Conservation (phyloP, 176 grass and related monocot genomes). For the Thinopyrum elongatum region DNA sequence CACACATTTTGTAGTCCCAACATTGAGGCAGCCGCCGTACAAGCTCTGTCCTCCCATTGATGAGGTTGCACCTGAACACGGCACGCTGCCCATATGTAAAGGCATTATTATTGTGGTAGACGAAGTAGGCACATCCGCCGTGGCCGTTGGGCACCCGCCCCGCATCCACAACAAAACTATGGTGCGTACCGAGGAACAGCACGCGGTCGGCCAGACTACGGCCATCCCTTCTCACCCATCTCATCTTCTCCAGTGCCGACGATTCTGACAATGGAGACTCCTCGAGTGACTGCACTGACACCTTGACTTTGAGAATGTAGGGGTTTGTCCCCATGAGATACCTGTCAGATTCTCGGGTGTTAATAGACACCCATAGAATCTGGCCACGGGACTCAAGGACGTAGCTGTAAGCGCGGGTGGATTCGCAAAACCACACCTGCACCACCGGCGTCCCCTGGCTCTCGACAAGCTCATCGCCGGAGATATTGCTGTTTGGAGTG, state of each 20-base stretch:
- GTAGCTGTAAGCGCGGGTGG: neutral
- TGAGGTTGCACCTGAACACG: neutral
- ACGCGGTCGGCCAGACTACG: neutral
- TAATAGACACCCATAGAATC: neutral
- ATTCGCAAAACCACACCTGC: no score
- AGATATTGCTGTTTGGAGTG: neutral
- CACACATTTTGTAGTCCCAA: neutral
- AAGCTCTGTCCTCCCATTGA: neutral
- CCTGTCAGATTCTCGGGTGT: neutral
- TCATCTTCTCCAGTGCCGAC: neutral
- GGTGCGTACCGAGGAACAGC: neutral
- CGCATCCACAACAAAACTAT: neutral
- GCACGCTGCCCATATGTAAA: no score
- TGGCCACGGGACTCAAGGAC: neutral
- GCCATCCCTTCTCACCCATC: neutral
- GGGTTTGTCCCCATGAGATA: fast-evolving
- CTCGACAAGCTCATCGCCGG: no score
- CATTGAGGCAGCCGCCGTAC: neutral
- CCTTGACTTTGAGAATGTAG: neutral
- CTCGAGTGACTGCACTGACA: neutral
- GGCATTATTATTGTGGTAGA: neutral
- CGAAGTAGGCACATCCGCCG: neutral
- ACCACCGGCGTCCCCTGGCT: no score
- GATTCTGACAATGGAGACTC: neutral
- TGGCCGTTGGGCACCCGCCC: neutral